These are phyloP conservation scores for Candida germanica DNA, from an alignment of 805 yeast genomes.

Conservation along the genomic window DNA sequence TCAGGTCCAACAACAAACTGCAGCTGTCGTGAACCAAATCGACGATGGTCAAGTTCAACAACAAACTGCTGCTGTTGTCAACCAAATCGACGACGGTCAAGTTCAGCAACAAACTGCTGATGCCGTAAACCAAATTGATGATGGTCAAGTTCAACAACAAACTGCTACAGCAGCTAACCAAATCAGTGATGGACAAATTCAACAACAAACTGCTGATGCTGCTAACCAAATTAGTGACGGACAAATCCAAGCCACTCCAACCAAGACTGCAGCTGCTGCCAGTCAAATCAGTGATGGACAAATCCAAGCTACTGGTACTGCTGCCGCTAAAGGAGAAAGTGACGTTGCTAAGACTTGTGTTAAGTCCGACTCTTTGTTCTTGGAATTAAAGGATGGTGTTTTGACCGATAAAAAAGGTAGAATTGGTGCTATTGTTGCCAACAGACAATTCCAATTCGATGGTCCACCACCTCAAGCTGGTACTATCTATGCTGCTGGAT, in stretches of 20 bases:
- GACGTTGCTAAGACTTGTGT: slow-evolving; percentile 16
- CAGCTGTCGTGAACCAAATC: slow-evolving; percentile 25
- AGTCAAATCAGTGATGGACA: slow-evolving; percentile 34
- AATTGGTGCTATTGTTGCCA: slow-evolving; percentile 46
- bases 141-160: slow-evolving; percentile 13
- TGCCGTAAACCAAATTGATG: slow-evolving; percentile 28
- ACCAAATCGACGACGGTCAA: slow-evolving; percentile 48
- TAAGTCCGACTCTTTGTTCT: slow-evolving; percentile 15
- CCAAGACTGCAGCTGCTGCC: slow-evolving; percentile 20
- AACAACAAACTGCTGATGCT: slow-evolving; percentile 30
- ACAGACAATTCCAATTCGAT: slow-evolving; percentile 74
- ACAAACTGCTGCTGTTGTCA: slow-evolving; percentile 23
- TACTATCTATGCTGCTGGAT: slow-evolving; percentile 62
- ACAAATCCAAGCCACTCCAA: slow-evolving; percentile 27
- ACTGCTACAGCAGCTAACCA: slow-evolving; percentile 32
- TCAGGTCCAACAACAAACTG: slow-evolving; percentile 28
- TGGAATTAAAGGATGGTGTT: slow-evolving; percentile 19
- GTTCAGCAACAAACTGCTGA: slow-evolving; percentile 30
- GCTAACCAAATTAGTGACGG: slow-evolving; percentile 31
- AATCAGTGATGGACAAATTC: slow-evolving; percentile 47
- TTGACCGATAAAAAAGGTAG: slow-evolving; percentile 40
- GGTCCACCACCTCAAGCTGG: slow-evolving; percentile 85
- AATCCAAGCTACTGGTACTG: slow-evolving; percentile 18
- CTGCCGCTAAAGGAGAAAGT: slow-evolving; percentile 18
- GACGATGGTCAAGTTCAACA: slow-evolving; percentile 18